Conservation (phyloP, 1,284 basidiomycete genomes). For the Trichosporon coremiiforme region DNA sequence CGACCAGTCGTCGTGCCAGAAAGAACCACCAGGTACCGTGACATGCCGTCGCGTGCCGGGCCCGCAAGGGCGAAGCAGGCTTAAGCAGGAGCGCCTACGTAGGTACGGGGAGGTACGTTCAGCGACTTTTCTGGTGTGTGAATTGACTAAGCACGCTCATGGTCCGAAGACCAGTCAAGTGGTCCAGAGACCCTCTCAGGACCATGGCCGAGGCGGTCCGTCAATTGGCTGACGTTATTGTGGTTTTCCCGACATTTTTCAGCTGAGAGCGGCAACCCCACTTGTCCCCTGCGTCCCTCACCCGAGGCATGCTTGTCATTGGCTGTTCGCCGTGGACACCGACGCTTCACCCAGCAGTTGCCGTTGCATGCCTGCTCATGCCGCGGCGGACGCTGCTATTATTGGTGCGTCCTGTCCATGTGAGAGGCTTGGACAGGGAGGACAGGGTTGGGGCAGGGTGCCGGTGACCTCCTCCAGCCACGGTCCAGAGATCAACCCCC, state of each 20-base stretch:
- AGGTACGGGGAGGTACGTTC: not conserved
- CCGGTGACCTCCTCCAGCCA: not conserved
- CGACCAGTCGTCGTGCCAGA: not conserved
- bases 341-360: constrained; percentile 2
- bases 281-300: not conserved
- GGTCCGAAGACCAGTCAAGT: not conserved
- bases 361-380: constrained; percentile 7
- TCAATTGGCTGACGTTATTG: not conserved
- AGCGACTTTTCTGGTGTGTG: not conserved
- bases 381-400: constrained; percentile 10
- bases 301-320: not conserved
- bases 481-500: not conserved
- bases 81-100: not conserved
- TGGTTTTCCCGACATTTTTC: constrained; percentile 11
- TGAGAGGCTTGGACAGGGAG: not conserved
- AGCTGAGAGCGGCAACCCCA: constrained; percentile 5
- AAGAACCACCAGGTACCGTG: not conserved
- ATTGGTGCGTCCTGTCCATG: constrained; percentile 1
- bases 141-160: constrained; percentile 5
- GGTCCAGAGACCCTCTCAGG: no score
- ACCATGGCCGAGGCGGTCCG: not conserved
- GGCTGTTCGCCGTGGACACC: not conserved
- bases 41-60: not conserved
- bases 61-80: not conserved
- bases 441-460: not conserved